Base-by-base conservation (phyloP, 164 flowering plant species). In the Tetracentron sinense region DNA sequence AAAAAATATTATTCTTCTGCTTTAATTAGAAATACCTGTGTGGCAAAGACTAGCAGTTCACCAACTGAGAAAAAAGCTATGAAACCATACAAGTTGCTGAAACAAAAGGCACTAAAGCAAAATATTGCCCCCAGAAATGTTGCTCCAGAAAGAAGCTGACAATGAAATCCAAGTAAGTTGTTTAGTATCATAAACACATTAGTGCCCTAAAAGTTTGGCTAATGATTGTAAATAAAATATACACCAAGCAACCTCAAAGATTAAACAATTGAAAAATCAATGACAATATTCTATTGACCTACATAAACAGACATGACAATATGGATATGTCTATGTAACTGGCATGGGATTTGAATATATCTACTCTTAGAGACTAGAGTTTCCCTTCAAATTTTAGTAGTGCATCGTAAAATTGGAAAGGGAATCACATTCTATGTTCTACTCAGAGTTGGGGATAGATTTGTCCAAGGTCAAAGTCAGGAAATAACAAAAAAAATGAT, bases 131-230 rank as follows among this genome's bases (percentile, higher is more conserved):
- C 97, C 20, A 88, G 69, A 62, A 94, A 78, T 27, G 92, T 85
- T 67, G 97, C 84, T 12, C 72, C 82, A 30, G 93, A 81, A 61
- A 94, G 95, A 78, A 93, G 88, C 98, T 93, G 86, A n/a, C 66
- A 79, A 26, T 3, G 29, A 54, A 46, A 63, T 31, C 35, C 42
- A 54, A 57, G 44, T 38, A 50, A 51, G 67, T 22, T 42, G 25
- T 30, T 49, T 27, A n/a, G n/a, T n/a, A n/a, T n/a, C n/a, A n/a
- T n/a, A n/a, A 64, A 17, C 19, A 52, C 22, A 17, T 6, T 15
- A 12, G 6, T 29, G 26, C 6, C 2, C 23, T 8, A 63, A 38
- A 38, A 16, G 14, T 38, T 1, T 1, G 8, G 14, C 8, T 38
- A 38, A 38, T 38, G 14, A 38, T 38, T 38, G 5, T 8, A 38